Percentiles rank a stretch among this genome's conserved stretches.
Conservation (phyloP, 202 grass and related monocot species). For the Carex arenaria region DNA sequence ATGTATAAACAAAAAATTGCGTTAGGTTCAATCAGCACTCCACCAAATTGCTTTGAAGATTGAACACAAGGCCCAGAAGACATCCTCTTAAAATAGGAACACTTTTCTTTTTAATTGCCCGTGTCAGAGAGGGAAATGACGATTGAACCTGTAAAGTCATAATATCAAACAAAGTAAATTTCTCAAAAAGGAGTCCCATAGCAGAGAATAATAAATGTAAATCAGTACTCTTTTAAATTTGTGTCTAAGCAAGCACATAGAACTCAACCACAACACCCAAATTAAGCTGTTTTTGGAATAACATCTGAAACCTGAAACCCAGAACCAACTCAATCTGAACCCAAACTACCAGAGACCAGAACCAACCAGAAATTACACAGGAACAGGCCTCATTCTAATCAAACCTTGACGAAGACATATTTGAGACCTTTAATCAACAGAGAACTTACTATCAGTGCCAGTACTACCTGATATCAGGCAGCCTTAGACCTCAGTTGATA, state of each 20-base stretch:
- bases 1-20: too few relatives aligned
- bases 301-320: not conserved
- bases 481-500: not conserved
- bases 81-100: not conserved
- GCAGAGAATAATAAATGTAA: not conserved
- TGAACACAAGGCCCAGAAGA: not conserved
- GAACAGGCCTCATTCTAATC: not conserved
- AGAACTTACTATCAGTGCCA: not conserved
- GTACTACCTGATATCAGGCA: not conserved
- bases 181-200: not conserved
- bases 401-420: too few relatives aligned
- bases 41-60: not conserved
- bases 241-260: too few relatives aligned
- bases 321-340: not conserved
- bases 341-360: not conserved
- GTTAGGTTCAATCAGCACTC: too few relatives aligned
- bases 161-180: not conserved
- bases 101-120: not conserved
- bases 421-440: not conserved
- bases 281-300: not conserved
- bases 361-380: not conserved
- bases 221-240: too few relatives aligned
- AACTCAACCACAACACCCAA: too few relatives aligned
- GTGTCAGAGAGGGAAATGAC: not conserved
- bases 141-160: not conserved